Base-by-base conservation (phyloP, 352 stramenopile species). In the Globisporangium parvum region DNA sequence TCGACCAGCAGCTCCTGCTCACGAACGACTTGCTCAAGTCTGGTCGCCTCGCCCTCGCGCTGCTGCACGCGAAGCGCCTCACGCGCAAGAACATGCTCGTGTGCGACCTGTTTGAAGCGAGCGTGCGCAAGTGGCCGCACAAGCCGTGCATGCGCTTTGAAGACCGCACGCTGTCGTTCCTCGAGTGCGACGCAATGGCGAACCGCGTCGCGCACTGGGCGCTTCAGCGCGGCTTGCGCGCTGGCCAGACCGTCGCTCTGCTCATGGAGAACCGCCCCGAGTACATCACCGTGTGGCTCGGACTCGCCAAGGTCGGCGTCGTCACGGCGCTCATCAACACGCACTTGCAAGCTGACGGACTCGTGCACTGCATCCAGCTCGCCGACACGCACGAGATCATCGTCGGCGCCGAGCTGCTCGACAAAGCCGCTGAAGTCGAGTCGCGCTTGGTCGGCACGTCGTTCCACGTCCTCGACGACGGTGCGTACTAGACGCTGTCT, bases 211-310 rank as follows among this genome's bases (percentile, higher is more conserved):
- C 85, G 17, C 74, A 85, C 53, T 93, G 80, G 85, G 80, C 75
- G 11, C 50, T 91, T 10, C 47, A 62, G 14, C 57, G 67, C 14
- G 79, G 77, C 0, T 55, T 96, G 0, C 53, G 66, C 31, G 20
- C 49, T 0, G 85, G 87, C 31, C 70, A 95, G 52, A 91, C 77
- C 5, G 80, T 91, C 28, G 85, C 75, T 31, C 64, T 95, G 47
- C 63, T 95, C 35, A 93, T 95, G 79, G 77, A 91, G 60, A 96
- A 96, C 67, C 72, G 85, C 0, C 84, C 82, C 37, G 84, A 94
- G 60, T 96, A 87, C 53, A 59, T 96, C 28, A 56, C 86, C 23
- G 67, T 84, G 15, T 96, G 87, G 87, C 71, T 95, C 55, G 87
- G 84, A 0, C 69, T 96, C 46, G 53, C 80, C 57, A 96, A 96